Conservation (phyloP, 2,329 filamentous ascomycete genomes). For the Huntiella bhutanensis region DNA sequence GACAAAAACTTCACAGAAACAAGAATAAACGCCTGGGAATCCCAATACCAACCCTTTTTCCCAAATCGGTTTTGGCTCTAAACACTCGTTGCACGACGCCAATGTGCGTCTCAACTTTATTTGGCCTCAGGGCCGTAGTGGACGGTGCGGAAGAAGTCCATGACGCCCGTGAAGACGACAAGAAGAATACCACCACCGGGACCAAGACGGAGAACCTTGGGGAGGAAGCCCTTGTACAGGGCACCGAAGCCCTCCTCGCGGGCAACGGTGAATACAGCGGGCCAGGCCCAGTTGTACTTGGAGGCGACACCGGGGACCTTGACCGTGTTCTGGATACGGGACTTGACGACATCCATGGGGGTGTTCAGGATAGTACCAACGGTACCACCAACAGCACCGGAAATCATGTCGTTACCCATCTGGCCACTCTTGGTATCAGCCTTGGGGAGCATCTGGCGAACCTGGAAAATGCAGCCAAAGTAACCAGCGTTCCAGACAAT, state of each 20-base stretch:
- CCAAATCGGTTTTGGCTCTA: neutral
- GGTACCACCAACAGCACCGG: slow-evolving; percentile 75
- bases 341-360: slow-evolving; percentile 94
- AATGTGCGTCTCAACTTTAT: neutral
- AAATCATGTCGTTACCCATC: slow-evolving; percentile 72
- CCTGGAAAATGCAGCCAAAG: slow-evolving; percentile 98
- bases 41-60: slow-evolving; percentile 7
- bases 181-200: slow-evolving; percentile 50
- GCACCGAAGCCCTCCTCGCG: slow-evolving; percentile 84
- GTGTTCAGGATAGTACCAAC: slow-evolving; percentile 83
- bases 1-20: slow-evolving; percentile 4
- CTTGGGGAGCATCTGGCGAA: slow-evolving; percentile 64
- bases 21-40: slow-evolving; percentile 6
- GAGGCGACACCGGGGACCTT: slow-evolving; percentile 62
- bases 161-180: slow-evolving; percentile 71
- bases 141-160: slow-evolving; percentile 76
- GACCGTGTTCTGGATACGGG: slow-evolving; percentile 83
- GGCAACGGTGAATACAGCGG: slow-evolving; percentile 66
- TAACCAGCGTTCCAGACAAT: slow-evolving; percentile 80
- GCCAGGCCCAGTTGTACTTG: slow-evolving; percentile 99
- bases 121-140: slow-evolving; percentile 14
- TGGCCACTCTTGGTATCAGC: slow-evolving; percentile 64
- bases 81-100: neutral
- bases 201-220: slow-evolving; percentile 52
- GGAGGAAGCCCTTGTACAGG: slow-evolving; percentile 93